These are phyloP conservation scores for Sordariomycetes sp. DNA, from an alignment of 2,329 filamentous ascomycete species.

Conservation along the genomic window DNA sequence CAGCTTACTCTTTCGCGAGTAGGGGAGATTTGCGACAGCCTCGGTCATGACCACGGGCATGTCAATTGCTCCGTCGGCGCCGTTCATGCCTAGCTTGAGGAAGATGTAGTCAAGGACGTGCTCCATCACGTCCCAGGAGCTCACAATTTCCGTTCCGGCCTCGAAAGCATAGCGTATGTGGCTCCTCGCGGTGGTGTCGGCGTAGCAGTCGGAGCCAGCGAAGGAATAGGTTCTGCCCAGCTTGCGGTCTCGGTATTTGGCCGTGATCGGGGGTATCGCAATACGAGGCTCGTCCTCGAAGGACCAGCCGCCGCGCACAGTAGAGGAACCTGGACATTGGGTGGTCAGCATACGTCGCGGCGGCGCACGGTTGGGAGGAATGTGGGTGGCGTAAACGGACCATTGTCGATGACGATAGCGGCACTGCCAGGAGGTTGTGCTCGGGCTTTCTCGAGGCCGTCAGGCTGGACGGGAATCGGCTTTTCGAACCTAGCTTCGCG, in stretches of 20 bases:
- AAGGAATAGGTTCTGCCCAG: slow-evolving; percentile 86
- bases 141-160: slow-evolving; percentile 78
- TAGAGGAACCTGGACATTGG: slow-evolving; percentile 58
- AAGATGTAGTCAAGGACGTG: slow-evolving; percentile 91
- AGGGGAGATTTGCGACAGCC: slow-evolving; percentile 80
- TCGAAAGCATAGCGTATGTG: slow-evolving; percentile 91
- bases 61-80: slow-evolving; percentile 62
- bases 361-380: not conserved
- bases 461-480: slow-evolving; percentile 40
- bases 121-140: slow-evolving; percentile 98
- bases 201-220: slow-evolving; percentile 84
- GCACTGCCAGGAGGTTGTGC: slow-evolving; percentile 42
- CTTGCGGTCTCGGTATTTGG: slow-evolving; percentile 92
- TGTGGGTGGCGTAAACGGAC: slow-evolving; percentile 29
- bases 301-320: slow-evolving; percentile 90
- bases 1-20: slow-evolving; percentile 72
- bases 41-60: slow-evolving; percentile 93
- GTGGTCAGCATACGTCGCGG: not conserved
- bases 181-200: slow-evolving; percentile 83
- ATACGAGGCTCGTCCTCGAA: slow-evolving; percentile 78
- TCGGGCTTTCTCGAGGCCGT: slow-evolving; percentile 62
- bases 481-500: slow-evolving; percentile 52
- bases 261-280: slow-evolving; percentile 78
- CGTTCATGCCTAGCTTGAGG: slow-evolving; percentile 82
- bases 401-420: slow-evolving; percentile 97